A percentile compares a stretch with the other conserved stretches of the same genome.
Evolutionary conservation across 352 stramenopile species (phyloP).

Genomic region (Phytophthora sojae): DNA sequence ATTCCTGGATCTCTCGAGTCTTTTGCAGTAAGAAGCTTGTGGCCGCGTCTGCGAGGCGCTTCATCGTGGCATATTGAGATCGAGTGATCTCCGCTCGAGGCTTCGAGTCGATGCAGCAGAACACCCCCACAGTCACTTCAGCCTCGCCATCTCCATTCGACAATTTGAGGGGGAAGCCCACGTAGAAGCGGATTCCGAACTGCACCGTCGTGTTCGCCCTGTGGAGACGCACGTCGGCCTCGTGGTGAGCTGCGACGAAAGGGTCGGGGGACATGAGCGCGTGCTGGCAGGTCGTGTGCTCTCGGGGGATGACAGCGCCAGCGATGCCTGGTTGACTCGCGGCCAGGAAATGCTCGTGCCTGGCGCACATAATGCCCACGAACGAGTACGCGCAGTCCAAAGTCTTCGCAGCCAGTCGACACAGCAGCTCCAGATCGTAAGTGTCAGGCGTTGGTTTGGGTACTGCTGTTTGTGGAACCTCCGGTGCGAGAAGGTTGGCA

Average conservation of each 20-base stretch:
- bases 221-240: slow-evolving; percentile 66
- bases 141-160: neutral
- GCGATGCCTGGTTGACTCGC: slow-evolving; percentile 33
- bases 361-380: slow-evolving; percentile 56
- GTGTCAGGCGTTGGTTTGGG: slow-evolving; percentile 17
- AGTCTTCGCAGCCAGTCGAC: slow-evolving; percentile 51
- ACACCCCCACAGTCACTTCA: slow-evolving; percentile 21
- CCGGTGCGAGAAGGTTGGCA: slow-evolving; percentile 9
- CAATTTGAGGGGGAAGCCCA: slow-evolving; percentile 54
- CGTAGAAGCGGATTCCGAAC: slow-evolving; percentile 53
- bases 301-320: slow-evolving; percentile 43
- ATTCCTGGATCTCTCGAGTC: neutral
- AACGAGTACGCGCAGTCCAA: slow-evolving; percentile 56
- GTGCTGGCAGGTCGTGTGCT: slow-evolving; percentile 65
- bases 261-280: slow-evolving; percentile 59
- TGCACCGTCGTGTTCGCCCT: slow-evolving; percentile 4
- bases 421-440: slow-evolving; percentile 62
- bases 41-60: slow-evolving; percentile 17
- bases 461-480: neutral
- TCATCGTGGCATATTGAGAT: slow-evolving; percentile 37
- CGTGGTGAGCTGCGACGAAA: slow-evolving; percentile 55
- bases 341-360: slow-evolving; percentile 50
- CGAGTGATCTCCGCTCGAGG: slow-evolving; percentile 27
- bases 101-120: slow-evolving; percentile 39
- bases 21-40: slow-evolving; percentile 29